Evolutionary conservation across 345 rosid species (phyloP).

Genomic region (Toxicodendron radicans): DNA sequence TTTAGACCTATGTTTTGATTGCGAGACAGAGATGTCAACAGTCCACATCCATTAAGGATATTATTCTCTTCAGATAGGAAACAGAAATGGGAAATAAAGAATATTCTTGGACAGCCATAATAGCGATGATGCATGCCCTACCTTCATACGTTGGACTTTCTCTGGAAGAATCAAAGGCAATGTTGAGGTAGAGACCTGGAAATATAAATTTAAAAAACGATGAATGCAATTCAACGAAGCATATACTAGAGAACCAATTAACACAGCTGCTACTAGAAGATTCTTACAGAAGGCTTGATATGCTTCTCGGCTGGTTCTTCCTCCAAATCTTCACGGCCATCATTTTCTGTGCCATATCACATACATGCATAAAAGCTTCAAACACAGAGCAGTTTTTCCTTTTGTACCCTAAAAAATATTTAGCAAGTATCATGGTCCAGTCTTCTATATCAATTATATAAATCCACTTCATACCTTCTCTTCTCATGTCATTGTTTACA

Average conservation of each 20-base stretch:
- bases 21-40: neutral
- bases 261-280: constrained; percentile 16
- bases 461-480: constrained; percentile 40
- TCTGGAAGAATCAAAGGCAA: constrained; percentile 90
- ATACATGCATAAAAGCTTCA: constrained; percentile 14
- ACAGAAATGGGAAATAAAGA: too few relatives aligned
- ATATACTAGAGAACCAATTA: constrained; percentile 17
- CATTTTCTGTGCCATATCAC: constrained; percentile 44
- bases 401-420: neutral
- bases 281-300: constrained; percentile 59
- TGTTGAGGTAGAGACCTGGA: constrained; percentile 70
- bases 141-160: constrained; percentile 89
- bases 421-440: neutral
- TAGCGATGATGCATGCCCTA: constrained; percentile 28
- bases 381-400: constrained; percentile 4
- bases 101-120: constrained; percentile 1
- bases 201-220: constrained; percentile 22
- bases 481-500: constrained; percentile 30
- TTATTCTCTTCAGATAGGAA: neutral
- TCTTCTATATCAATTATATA: neutral
- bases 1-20: neutral
- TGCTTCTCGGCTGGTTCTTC: constrained; percentile 52
- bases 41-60: neutral
- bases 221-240: constrained; percentile 20
- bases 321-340: constrained; percentile 43